A percentile compares a stretch with the other conserved stretches of the same genome.
These are phyloP conservation scores for Rubia peregrina DNA, from an alignment of 305 asterid genomes.

Conservation along the genomic window DNA sequence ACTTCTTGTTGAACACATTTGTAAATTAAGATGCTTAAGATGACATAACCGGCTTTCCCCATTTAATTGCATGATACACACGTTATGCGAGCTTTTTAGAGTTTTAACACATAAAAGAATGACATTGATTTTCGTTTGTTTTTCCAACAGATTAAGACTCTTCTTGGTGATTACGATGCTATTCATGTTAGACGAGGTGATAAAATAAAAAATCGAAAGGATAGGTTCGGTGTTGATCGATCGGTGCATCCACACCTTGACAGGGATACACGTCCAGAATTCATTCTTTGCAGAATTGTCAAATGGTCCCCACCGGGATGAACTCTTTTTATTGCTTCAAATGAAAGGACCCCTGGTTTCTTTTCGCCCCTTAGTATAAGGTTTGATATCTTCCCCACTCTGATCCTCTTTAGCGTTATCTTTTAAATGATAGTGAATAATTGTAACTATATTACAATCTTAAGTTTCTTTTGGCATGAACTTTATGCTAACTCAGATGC, in stretches of 20 bases:
- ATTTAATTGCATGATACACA: neutral
- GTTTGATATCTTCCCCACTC: slow-evolving; percentile 25
- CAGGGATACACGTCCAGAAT: slow-evolving; percentile 80
- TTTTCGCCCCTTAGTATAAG: slow-evolving; percentile 66
- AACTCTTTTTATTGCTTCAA: slow-evolving; percentile 80
- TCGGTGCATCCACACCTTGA: slow-evolving; percentile 79
- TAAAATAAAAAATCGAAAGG: slow-evolving; percentile 72
- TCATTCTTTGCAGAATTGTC: slow-evolving; percentile 73
- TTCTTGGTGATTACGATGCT: slow-evolving; percentile 83
- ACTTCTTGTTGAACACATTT: neutral
- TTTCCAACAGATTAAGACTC: slow-evolving; percentile 49
- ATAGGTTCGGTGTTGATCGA: slow-evolving; percentile 71
- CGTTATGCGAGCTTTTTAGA: neutral
- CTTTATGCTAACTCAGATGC: too few relatives aligned
- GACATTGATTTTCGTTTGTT: neutral
- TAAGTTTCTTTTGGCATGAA: neutral
- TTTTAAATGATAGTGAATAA: neutral
- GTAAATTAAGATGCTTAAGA: neutral
- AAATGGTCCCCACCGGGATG: slow-evolving; percentile 83
- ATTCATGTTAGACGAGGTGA: slow-evolving; percentile 96
- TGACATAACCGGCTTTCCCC: neutral
- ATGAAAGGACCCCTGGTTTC: slow-evolving; percentile 74
- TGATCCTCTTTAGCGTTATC: slow-evolving; percentile 12
- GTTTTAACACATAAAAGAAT: neutral
- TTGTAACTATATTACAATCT: neutral